These are phyloP conservation scores for Debaryomyces tyrocola DNA, from an alignment of 805 yeast species.

Conservation along the genomic window DNA sequence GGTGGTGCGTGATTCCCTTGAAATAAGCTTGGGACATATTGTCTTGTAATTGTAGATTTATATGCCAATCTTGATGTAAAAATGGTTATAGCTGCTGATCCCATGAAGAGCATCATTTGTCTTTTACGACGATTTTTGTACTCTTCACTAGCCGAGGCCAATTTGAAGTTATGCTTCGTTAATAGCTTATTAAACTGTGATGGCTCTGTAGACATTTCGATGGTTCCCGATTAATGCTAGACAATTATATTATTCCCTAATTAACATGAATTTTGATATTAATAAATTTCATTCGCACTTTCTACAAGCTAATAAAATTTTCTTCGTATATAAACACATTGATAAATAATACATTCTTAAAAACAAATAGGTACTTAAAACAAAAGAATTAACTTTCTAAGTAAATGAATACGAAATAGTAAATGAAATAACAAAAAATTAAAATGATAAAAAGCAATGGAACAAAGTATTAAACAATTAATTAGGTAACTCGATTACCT, in stretches of 20 bases:
- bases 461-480: not conserved
- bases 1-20: slow-evolving; percentile 89
- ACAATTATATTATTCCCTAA: no score
- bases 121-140: slow-evolving; percentile 62
- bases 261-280: no score
- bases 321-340: not conserved
- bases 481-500: not conserved
- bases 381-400: not conserved
- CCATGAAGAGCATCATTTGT: slow-evolving; percentile 72
- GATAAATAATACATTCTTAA: not conserved
- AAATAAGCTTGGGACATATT: slow-evolving; percentile 73
- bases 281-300: not conserved
- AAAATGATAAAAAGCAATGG: not conserved
- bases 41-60: slow-evolving; percentile 69
- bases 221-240: no score
- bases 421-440: no score
- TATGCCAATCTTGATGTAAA: slow-evolving; percentile 72
- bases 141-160: slow-evolving; percentile 41
- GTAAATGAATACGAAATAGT: not conserved
- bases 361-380: not conserved
- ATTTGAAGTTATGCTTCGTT: slow-evolving; percentile 22
- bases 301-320: not conserved
- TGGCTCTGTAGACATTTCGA: not conserved
- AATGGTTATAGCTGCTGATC: slow-evolving; percentile 71
- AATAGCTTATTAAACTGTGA: slow-evolving; percentile 2